phyloP scores from a whole-genome alignment of 306 rosid genomes.

The Citrullus amarus region DNA sequence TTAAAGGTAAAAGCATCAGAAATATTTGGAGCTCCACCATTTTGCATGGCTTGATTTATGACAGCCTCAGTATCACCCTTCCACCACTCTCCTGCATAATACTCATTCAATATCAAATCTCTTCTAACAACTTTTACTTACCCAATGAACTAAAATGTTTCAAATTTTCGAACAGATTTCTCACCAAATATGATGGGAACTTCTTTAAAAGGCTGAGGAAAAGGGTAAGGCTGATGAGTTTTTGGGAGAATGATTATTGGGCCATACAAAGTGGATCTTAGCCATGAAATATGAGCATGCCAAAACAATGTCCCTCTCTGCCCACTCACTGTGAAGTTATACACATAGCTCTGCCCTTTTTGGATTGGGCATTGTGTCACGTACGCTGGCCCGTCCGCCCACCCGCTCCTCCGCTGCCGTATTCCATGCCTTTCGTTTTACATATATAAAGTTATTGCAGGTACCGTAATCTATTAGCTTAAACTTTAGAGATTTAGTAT shows the following conservation, averaged over 20 bases:
- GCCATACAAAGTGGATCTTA: constrained; percentile 50
- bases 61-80: constrained; percentile 55
- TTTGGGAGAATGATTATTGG: constrained; percentile 67
- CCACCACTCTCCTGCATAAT: constrained; percentile 70
- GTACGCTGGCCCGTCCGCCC: constrained; percentile 80
- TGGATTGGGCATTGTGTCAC: constrained; percentile 69
- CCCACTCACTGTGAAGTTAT: constrained; percentile 49
- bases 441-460: background rate
- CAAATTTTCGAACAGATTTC: background rate
- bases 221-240: constrained; percentile 46
- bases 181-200: constrained; percentile 55
- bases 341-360: constrained; percentile 39
- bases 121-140: background rate
- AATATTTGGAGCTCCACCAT: constrained; percentile 51
- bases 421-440: constrained; percentile 40
- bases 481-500: background rate
- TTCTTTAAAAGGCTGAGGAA: constrained; percentile 48
- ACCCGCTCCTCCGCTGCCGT: constrained; percentile 46
- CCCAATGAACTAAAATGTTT: background rate
- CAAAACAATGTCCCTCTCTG: constrained; percentile 66
- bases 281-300: constrained; percentile 82
- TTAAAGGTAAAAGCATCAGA: constrained; percentile 65
- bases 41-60: constrained; percentile 50
- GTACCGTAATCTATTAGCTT: background rate
- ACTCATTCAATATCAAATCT: background rate